These are phyloP conservation scores for Syzygium malaccense DNA, from an alignment of 441 rosid genomes.

Conservation along the genomic window DNA sequence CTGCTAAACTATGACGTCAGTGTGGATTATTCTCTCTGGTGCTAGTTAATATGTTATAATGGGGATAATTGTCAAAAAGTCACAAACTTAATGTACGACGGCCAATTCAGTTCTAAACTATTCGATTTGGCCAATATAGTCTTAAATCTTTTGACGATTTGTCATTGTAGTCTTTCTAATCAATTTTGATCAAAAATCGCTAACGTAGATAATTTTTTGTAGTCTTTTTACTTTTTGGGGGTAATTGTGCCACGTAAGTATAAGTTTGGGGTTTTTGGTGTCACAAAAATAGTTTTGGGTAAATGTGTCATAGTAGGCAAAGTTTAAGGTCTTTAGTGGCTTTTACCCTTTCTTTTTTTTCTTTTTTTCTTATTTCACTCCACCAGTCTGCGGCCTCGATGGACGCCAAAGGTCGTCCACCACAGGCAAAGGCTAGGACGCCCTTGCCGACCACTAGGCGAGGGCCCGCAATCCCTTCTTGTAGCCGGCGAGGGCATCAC, in stretches of 20 bases:
- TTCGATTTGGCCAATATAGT: background rate
- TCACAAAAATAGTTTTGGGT: no score
- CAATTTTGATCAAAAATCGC: background rate
- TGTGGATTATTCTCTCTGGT: background rate
- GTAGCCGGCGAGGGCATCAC: background rate
- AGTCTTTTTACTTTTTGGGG: background rate
- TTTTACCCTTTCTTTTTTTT: background rate
- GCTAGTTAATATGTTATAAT: background rate
- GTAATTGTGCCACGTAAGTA: no score
- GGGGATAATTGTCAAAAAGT: background rate
- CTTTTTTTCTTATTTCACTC: background rate
- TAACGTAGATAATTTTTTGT: background rate
- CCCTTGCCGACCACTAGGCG: background rate
- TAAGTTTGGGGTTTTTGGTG: no score
- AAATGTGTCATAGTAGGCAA: no score
- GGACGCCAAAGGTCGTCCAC: background rate
- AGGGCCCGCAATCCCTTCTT: background rate
- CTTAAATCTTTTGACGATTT: background rate
- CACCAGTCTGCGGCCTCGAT: fast-evolving
- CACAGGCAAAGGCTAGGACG: no score
- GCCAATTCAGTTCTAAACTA: background rate
- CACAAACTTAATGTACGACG: background rate
- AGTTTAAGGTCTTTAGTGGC: fast-evolving
- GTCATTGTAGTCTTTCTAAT: background rate
- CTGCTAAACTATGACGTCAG: no score